Evolutionary conservation across 176 grass and related monocot genomes (phyloP).

Genomic region (Zea mays): Zm-B73-REFERENCE-NAM-5.0 NC_050098.1:4721001-4721500

Average conservation of each 20-base stretch:
- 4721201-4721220: background rate
- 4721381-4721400: no score
- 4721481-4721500: no score
- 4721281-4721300: background rate
- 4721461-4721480: no score
- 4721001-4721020: background rate
- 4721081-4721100: no score
- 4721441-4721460: no score
- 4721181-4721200: background rate
- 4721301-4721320: background rate
- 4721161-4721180: no score
- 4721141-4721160: no score
- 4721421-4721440: no score
- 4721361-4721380: background rate
- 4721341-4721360: background rate
- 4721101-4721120: no score
- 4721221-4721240: background rate
- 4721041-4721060: no score
- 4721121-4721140: no score
- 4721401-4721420: no score
- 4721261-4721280: background rate
- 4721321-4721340: background rate
- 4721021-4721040: background rate
- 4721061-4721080: background rate
- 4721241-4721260: background rate